These are phyloP conservation scores for Inosperma sp. DNA, from an alignment of 768 basidiomycete species.

Conservation along the genomic window DNA sequence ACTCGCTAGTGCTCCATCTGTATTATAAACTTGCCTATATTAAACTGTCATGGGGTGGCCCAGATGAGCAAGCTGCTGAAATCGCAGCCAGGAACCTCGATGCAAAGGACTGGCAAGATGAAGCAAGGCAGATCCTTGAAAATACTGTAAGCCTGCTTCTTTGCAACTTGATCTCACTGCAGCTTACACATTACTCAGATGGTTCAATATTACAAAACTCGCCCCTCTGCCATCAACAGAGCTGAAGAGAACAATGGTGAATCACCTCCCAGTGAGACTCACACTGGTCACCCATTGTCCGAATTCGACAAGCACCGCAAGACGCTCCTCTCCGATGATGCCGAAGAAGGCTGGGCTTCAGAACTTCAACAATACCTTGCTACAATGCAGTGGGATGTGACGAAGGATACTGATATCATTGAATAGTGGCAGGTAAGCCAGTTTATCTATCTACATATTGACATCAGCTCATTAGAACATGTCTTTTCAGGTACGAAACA, in stretches of 20 bases:
- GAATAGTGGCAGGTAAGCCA: constrained; percentile 17
- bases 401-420: constrained; percentile 14
- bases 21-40: constrained; percentile 31
- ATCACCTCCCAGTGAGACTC: not conserved
- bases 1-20: constrained; percentile 23
- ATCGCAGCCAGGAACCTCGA: constrained; percentile 11
- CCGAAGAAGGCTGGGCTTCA: no score
- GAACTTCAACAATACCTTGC: constrained; percentile 14
- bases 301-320: constrained; percentile 8
- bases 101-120: constrained; percentile 19
- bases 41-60: constrained; percentile 24
- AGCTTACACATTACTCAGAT: not conserved
- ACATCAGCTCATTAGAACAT: not conserved
- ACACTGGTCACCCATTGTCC: constrained; percentile 4
- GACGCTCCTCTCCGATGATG: constrained; percentile 4
- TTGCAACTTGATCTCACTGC: not conserved
- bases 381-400: constrained; percentile 15
- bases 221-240: not conserved
- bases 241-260: not conserved
- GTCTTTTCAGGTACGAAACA: constrained; percentile 6
- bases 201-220: not conserved
- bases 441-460: not conserved
- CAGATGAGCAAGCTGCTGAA: constrained; percentile 20
- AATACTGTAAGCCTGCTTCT: constrained; percentile 2
- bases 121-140: constrained; percentile 16